Conservation (phyloP, 106 monocot species). For the Apostasia ramifera region DNA sequence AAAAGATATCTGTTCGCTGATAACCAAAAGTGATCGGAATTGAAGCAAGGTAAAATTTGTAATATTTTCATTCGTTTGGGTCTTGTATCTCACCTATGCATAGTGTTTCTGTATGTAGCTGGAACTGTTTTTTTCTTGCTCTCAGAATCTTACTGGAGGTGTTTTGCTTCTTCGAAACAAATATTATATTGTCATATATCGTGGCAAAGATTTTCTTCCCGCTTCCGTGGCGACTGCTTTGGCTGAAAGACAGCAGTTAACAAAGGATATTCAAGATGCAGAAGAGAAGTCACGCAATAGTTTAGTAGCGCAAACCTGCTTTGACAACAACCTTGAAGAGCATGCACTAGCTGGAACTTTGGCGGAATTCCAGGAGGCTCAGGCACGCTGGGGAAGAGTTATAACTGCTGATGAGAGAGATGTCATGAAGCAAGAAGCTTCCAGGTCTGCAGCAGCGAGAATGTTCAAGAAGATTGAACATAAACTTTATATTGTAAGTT, state of each 20-base stretch:
- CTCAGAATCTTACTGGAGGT: conserved; percentile 84
- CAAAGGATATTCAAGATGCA: conserved; percentile 70
- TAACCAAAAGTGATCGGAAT: too few relatives aligned
- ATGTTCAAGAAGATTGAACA: conserved; percentile 75
- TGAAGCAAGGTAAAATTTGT: too few relatives aligned
- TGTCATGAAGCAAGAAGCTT: conserved; percentile 76
- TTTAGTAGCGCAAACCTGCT: conserved; percentile 14
- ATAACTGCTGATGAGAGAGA: conserved; percentile 58
- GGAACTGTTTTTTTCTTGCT: not conserved
- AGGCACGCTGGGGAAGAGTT: conserved; percentile 83
- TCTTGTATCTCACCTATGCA: too few relatives aligned
- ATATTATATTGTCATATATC: conserved; percentile 95
- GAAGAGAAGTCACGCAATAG: conserved; percentile 65
- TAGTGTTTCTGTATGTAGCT: not conserved
- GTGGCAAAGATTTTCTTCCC: conserved; percentile 97
- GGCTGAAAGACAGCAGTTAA: conserved; percentile 82
- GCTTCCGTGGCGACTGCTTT: conserved; percentile 63
- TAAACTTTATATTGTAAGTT: conserved; percentile 79
- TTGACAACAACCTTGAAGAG: conserved; percentile 25
- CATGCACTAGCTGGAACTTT: conserved; percentile 84
- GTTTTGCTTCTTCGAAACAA: conserved; percentile 86
- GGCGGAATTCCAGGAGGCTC: conserved; percentile 90
- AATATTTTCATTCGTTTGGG: too few relatives aligned
- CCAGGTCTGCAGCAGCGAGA: conserved; percentile 37
- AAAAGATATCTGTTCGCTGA: too few relatives aligned